Evolutionary conservation across 306 rosid genomes (phyloP).

Genomic region (Macrotyloma uniflorum): DNA sequence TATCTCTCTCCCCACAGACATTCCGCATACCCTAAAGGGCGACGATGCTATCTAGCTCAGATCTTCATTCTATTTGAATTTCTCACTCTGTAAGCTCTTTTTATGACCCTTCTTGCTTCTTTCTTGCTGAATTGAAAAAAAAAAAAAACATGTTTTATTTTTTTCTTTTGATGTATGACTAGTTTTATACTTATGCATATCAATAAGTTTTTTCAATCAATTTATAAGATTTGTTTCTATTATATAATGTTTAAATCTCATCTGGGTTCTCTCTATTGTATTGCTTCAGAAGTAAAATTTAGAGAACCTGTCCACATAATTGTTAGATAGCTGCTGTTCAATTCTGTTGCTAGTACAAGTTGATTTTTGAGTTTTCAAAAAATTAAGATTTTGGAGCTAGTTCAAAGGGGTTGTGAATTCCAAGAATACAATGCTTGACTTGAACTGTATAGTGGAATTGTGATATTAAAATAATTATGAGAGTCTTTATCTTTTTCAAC

Average conservation of each 20-base stretch:
- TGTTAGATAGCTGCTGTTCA: not conserved
- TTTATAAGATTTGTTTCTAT: not conserved
- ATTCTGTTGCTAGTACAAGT: not conserved
- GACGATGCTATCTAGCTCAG: conserved; percentile 17
- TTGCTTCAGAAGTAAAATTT: not conserved
- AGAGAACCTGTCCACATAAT: not conserved
- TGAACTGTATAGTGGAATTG: not conserved
- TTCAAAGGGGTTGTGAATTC: not conserved
- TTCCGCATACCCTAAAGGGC: not conserved
- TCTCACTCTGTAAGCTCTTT: conserved; percentile 33
- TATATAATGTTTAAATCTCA: not conserved
- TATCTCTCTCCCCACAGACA: not conserved
- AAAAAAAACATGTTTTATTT: not conserved
- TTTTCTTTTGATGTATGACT: not conserved
- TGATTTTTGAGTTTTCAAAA: not conserved
- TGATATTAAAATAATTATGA: not conserved
- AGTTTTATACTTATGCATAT: not conserved
- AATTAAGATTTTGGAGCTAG: not conserved
- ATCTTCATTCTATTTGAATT: conserved; percentile 41
- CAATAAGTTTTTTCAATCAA: not conserved
- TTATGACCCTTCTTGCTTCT: not conserved
- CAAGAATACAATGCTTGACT: not conserved
- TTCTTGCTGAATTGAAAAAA: not conserved
- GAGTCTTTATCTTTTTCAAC: not conserved
- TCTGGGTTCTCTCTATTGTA: not conserved